Base-by-base conservation (phyloP, 2,329 filamentous ascomycete species). In the Penicillium occitanis region DNA sequence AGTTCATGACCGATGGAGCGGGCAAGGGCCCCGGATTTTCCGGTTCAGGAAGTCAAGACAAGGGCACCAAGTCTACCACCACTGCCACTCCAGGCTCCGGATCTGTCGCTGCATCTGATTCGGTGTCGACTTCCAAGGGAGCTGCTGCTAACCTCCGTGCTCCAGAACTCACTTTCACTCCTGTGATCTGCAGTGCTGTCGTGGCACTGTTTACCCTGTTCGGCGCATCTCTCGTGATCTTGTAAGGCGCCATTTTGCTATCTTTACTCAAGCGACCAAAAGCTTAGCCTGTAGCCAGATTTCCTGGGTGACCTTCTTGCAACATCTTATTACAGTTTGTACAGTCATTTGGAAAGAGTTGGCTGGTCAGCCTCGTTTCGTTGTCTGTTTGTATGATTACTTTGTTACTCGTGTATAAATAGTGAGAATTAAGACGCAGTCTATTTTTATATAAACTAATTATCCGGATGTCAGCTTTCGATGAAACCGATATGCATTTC, bases 1-100 rank as follows among this genome's bases (percentile, higher is more conserved):
- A 84, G 71, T 88, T 82, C 80, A 81, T 89, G 79, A 82, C 80
- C 67, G 75, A 83, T 6, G 87, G 87, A 71, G 86, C 87, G 55
- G 87, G 87, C 59, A 79, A 77, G 44, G 86, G 84, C 4, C 79
- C 80, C 30, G 87, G 87, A 72, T 85, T 89, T 69, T 68, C 66
- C 13, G 87, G 87, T 57, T 64, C 76, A 66, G 87, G 87, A 37
- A 85, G 82, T 68, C 86, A 88, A 79, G 80, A 82, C 66, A 77
- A 85, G 40, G 86, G 86, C 62, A 81, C 82, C 66, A 73, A 75
- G 42, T 82, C 82, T 63, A 77, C 82, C 58, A 79, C 76, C 35
- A 84, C 82, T 67, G 81, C 85, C 37, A 76, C 79, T 62, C 77
- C 85, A 68, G 83, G 81, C 69, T 82, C 81, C 60, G 85, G 85